Conservation (phyloP, 257 asterid species). For the Leptodermis oblonga region DNA sequence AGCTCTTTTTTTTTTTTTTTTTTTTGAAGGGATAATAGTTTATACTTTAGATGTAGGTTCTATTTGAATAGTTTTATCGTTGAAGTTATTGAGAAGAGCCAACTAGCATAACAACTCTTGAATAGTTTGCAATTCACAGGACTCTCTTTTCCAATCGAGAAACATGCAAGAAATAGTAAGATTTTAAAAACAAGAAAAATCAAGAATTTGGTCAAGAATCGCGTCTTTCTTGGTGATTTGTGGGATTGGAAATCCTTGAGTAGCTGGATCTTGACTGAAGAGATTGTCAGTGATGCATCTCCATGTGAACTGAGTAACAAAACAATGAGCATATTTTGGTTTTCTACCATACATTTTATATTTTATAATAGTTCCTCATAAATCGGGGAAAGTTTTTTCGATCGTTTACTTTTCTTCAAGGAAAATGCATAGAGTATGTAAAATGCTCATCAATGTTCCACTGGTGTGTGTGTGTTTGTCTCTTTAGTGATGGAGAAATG, state of each 20-base stretch:
- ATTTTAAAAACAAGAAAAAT: no score
- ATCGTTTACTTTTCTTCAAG: no score
- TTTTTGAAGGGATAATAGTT: neutral
- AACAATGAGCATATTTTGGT: no score
- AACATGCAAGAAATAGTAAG: neutral
- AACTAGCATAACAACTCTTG: no score
- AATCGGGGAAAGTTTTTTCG: no score
- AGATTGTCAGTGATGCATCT: conserved; percentile 33
- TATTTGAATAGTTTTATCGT: neutral
- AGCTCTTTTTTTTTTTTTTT: no score
- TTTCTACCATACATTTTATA: no score
- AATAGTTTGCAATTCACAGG: no score
- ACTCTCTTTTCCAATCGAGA: no score
- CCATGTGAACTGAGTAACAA: conserved; percentile 51
- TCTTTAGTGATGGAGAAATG: neutral
- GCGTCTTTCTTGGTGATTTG: conserved; percentile 18
- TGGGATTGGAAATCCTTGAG: conserved; percentile 53
- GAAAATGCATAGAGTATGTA: conserved; percentile 23
- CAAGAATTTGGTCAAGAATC: neutral
- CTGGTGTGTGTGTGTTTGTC: neutral
- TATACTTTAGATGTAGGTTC: neutral
- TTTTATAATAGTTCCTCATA: no score
- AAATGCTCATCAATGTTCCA: conserved; percentile 13
- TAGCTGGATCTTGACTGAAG: conserved; percentile 45
- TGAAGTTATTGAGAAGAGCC: neutral